A percentile compares a stretch with the other conserved stretches of the same genome.
Evolutionary conservation across 176 grass and related monocot species (phyloP).

Genomic region (Oryza meridionalis): DNA sequence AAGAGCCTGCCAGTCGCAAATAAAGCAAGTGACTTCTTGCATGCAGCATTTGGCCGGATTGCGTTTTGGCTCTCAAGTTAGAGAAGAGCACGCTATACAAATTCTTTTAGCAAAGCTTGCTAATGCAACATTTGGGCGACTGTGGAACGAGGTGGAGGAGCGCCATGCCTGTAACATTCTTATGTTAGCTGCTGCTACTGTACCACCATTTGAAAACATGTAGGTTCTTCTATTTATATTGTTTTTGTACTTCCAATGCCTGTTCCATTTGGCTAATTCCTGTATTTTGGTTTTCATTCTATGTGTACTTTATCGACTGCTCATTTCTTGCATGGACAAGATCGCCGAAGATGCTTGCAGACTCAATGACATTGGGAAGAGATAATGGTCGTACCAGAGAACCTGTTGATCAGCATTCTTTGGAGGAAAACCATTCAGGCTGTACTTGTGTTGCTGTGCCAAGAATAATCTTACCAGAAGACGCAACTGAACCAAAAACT

Average conservation of each 20-base stretch:
- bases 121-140: constrained; percentile 56
- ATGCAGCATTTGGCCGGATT: constrained; percentile 52
- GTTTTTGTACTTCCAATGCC: background rate
- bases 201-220: constrained; percentile 88
- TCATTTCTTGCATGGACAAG: constrained; percentile 42
- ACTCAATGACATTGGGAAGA: constrained; percentile 62
- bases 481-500: constrained; percentile 73
- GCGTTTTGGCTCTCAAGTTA: constrained; percentile 51
- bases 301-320: constrained; percentile 20
- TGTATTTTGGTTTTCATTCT: constrained; percentile 20
- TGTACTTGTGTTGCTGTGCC: constrained; percentile 64
- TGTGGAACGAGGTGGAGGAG: constrained; percentile 63
- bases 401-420: constrained; percentile 39
- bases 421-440: constrained; percentile 47
- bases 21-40: constrained; percentile 60
- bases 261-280: background rate
- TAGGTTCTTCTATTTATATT: constrained; percentile 38
- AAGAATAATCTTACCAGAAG: constrained; percentile 58
- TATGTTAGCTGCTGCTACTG: constrained; percentile 62
- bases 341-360: constrained; percentile 73
- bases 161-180: constrained; percentile 59
- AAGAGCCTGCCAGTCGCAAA: constrained; percentile 50
- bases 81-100: constrained; percentile 60
- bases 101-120: constrained; percentile 62
- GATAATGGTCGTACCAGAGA: constrained; percentile 33